phyloP scores from a whole-genome alignment of 148 eudicot genomes.

The Dysphania ambrosioides region DNA sequence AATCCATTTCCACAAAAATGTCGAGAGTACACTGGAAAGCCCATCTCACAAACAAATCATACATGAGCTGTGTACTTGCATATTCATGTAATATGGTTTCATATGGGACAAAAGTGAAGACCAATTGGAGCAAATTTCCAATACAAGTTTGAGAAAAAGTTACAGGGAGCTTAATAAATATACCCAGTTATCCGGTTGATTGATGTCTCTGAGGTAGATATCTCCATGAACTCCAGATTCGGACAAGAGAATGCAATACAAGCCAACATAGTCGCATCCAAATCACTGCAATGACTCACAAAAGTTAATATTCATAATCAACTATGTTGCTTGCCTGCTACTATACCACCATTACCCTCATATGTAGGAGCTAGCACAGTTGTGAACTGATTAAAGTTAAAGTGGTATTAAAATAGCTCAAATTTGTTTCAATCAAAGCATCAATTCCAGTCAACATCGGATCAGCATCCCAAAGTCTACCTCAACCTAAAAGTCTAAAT shows the following conservation, averaged over 20 bases:
- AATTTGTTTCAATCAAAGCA: no score
- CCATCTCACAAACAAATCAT: not conserved
- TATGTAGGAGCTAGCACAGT: not conserved
- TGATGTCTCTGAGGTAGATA: conserved; percentile 46
- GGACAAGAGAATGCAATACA: conserved; percentile 97
- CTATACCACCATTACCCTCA: not conserved
- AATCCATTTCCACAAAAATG: not conserved
- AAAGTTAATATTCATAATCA: no score
- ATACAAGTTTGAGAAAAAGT: not conserved
- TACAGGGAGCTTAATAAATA: not conserved
- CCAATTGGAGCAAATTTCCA: not conserved
- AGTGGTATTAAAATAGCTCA: not conserved
- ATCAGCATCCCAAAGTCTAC: no score
- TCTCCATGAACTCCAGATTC: conserved; percentile 75
- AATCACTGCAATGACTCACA: conserved; percentile 57
- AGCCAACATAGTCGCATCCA: conserved; percentile 89
- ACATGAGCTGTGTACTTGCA: not conserved
- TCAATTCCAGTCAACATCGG: no score
- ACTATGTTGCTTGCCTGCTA: no score
- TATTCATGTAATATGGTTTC: not conserved
- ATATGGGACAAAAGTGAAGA: not conserved
- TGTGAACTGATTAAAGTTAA: not conserved
- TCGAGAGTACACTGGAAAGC: not conserved
- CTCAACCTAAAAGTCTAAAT: no score
- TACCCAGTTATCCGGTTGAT: conserved; percentile 87